Percentiles rank a stretch among this genome's conserved stretches.
Evolutionary conservation across 2,329 filamentous ascomycete genomes (phyloP).

Genomic region (Domatiomyces globalis): DNA sequence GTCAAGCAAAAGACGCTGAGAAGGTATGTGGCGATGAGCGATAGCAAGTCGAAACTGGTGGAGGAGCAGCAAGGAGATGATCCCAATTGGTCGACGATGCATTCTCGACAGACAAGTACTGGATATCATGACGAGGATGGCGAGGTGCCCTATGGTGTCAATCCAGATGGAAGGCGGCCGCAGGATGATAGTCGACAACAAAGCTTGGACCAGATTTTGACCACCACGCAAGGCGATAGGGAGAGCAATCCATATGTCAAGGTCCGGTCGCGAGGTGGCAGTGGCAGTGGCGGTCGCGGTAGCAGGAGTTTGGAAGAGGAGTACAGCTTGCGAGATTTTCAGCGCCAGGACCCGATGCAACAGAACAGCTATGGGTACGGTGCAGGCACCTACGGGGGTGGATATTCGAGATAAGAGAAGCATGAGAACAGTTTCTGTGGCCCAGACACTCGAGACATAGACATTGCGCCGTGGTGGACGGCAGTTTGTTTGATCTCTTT

Average conservation of each 20-base stretch:
- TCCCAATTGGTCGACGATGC: background rate
- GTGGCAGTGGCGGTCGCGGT: too few species aligned
- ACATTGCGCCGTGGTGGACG: too few species aligned
- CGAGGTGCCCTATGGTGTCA: background rate
- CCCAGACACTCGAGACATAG: too few species aligned
- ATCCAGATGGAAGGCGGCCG: background rate
- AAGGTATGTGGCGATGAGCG: conserved; percentile 33
- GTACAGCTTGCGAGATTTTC: background rate
- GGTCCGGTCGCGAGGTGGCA: background rate
- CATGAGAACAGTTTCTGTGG: too few species aligned
- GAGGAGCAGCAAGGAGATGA: background rate
- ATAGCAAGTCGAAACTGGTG: background rate
- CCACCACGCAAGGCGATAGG: background rate
- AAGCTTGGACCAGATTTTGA: background rate
- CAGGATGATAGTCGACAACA: background rate
- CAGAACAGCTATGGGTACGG: background rate
- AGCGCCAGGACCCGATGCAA: background rate
- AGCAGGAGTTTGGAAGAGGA: background rate
- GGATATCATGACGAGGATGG: background rate
- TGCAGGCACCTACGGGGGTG: background rate
- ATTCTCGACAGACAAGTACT: background rate
- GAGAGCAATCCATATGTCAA: background rate
- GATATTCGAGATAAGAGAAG: background rate
- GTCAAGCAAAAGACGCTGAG: conserved; percentile 32
- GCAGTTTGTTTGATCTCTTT: too few species aligned